A percentile compares a stretch with the other conserved stretches of the same genome.
Conservation (phyloP, 495 filamentous ascomycete species). For the Schizothecium vesticola region DNA sequence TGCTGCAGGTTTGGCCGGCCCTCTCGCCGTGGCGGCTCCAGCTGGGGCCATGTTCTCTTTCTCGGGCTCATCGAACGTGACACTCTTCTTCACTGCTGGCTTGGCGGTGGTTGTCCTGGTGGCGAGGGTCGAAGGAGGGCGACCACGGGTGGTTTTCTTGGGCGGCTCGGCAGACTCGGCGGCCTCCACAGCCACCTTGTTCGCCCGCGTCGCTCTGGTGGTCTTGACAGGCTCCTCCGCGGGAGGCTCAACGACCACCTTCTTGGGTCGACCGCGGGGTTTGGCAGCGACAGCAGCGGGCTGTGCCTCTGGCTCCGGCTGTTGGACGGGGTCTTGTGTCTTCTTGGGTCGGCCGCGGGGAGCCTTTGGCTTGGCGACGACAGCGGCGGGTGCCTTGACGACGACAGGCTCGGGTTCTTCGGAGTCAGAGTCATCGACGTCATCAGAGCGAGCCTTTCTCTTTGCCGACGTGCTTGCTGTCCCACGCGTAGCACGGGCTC, state of each 20-base stretch:
- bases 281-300: conserved; percentile 23
- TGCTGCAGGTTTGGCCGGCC: conserved; percentile 24
- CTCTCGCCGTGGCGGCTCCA: conserved; percentile 15
- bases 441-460: conserved; percentile 44
- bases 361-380: conserved; percentile 31
- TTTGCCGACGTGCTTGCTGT: conserved; percentile 30
- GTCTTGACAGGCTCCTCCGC: conserved; percentile 27
- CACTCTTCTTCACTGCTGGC: conserved; percentile 45
- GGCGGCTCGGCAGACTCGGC: conserved; percentile 21
- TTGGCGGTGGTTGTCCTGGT: conserved; percentile 27
- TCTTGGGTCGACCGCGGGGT: conserved; percentile 43
- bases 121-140: conserved; percentile 27
- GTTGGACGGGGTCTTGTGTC: conserved; percentile 17
- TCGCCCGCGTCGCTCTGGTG: conserved; percentile 30
- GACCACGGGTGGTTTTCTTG: conserved; percentile 38
- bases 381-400: conserved; percentile 25
- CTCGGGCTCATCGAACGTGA: conserved; percentile 53
- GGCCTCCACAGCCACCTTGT: conserved; percentile 25
- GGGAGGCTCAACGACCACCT: conserved; percentile 25
- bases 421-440: conserved; percentile 36
- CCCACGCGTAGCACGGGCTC: conserved; percentile 34
- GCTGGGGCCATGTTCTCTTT: conserved; percentile 48
- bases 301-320: conserved; percentile 13
- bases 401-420: conserved; percentile 23
- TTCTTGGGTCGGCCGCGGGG: conserved; percentile 43